Evolutionary conservation across 1,139 yeast genomes (phyloP).

Genomic region (Blastobotrys illinoisensis): DNA sequence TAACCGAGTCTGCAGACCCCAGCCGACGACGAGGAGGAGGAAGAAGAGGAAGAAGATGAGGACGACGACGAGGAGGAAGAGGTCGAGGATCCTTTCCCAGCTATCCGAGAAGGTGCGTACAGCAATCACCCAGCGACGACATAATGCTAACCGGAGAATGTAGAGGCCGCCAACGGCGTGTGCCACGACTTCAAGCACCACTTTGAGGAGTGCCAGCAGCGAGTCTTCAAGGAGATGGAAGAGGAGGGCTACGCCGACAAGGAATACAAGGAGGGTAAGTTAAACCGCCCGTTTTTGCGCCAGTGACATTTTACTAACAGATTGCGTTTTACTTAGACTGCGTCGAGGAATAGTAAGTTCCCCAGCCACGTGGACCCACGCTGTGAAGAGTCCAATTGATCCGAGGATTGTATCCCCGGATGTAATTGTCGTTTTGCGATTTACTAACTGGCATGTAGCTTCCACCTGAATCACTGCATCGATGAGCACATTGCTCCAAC

Average conservation of each 20-base stretch:
- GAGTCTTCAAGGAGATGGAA: slow-evolving; percentile 83
- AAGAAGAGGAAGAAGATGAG: slow-evolving; percentile 41
- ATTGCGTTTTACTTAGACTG: slow-evolving; percentile 50
- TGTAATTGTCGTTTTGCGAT: background rate
- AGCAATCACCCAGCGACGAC: background rate
- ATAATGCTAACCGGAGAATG: slow-evolving; percentile 4
- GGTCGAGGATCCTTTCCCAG: slow-evolving; percentile 32
- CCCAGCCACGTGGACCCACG: too few relatives aligned
- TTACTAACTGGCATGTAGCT: slow-evolving; percentile 33
- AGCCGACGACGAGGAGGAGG: slow-evolving; percentile 34
- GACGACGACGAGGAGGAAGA: slow-evolving; percentile 52
- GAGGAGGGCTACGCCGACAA: slow-evolving; percentile 74
- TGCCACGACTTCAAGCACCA: slow-evolving; percentile 81
- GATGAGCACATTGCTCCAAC: slow-evolving; percentile 92
- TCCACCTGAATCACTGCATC: slow-evolving; percentile 92
- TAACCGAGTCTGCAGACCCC: slow-evolving; percentile 8
- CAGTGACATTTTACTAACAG: slow-evolving; percentile 3
- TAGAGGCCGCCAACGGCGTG: slow-evolving; percentile 48
- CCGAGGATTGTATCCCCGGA: background rate
- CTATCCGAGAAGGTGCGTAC: slow-evolving; percentile 25
- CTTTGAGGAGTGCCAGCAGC: slow-evolving; percentile 89
- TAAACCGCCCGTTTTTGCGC: background rate
- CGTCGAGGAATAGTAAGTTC: slow-evolving; percentile 70
- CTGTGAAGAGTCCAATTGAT: background rate
- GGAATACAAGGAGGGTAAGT: slow-evolving; percentile 64